phyloP scores from a whole-genome alignment of 345 rosid genomes.

The Gossypium mustelinum region DNA sequence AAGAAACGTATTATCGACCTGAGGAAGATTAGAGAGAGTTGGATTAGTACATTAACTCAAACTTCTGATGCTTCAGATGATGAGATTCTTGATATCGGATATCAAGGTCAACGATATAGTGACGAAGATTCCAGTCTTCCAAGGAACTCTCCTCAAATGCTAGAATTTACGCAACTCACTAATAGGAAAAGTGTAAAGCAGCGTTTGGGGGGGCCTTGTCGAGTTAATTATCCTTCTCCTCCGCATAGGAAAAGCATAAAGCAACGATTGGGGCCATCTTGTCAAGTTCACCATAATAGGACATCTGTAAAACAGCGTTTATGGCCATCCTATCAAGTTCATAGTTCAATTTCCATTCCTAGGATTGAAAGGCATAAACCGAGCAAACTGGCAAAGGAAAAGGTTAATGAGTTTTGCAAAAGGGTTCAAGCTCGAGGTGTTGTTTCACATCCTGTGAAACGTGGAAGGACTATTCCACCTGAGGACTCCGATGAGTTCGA shows the following conservation, averaged over 20 bases:
- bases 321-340: constrained; percentile 6
- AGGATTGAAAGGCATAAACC: constrained; percentile 16
- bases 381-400: constrained; percentile 21
- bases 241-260: constrained; percentile 7
- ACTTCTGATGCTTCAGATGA: constrained; percentile 12
- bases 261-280: constrained; percentile 18
- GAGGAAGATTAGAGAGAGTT: constrained; percentile 4
- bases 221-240: not conserved
- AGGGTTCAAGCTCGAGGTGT: constrained; percentile 15
- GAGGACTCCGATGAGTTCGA: constrained; percentile 39
- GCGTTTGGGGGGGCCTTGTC: constrained; percentile 17
- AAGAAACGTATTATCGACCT: constrained; percentile 17
- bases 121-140: not conserved
- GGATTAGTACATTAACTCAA: not conserved
- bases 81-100: not conserved
- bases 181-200: constrained; percentile 14
- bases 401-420: constrained; percentile 14
- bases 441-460: constrained; percentile 2
- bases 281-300: constrained; percentile 7
- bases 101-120: not conserved
- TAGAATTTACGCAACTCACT: not conserved
- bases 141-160: constrained; percentile 7
- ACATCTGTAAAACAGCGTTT: constrained; percentile 14
- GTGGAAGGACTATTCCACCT: constrained; percentile 19
- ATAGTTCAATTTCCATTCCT: constrained; percentile 15